Conservation (phyloP, 192 early-diverging fungal species). For the Coemansia sp. region DNA sequence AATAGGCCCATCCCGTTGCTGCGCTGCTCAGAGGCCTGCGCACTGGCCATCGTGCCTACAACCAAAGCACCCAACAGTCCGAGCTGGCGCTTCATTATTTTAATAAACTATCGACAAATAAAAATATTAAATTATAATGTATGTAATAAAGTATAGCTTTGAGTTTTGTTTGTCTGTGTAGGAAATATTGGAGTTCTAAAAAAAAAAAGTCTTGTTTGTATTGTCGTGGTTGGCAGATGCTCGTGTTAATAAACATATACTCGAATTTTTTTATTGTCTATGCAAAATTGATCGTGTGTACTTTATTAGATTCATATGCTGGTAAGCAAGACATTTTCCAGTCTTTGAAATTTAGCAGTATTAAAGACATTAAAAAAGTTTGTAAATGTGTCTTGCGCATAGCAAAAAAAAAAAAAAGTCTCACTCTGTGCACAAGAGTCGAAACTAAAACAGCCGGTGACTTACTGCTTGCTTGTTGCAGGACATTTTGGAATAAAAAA, state of each 20-base stretch:
- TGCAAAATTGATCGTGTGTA: not conserved
- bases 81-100: conserved; percentile 2
- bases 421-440: not conserved
- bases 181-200: too few relatives aligned
- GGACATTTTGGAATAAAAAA: not conserved
- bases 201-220: too few relatives aligned
- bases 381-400: too few relatives aligned
- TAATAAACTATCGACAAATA: not conserved
- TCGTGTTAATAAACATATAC: not conserved
- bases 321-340: not conserved
- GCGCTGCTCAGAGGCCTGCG: not conserved
- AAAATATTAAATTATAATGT: too few relatives aligned
- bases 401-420: too few relatives aligned
- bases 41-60: not conserved
- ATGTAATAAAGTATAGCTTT: too few relatives aligned
- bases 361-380: too few relatives aligned
- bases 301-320: not conserved
- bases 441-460: not conserved
- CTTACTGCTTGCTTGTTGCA: not conserved
- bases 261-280: not conserved
- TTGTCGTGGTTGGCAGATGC: not conserved
- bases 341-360: not conserved
- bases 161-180: too few relatives aligned
- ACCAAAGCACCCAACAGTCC: not conserved
- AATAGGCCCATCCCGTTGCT: not conserved